Conservation (phyloP, 768 basidiomycete genomes). For the Russula earlei region DNA sequence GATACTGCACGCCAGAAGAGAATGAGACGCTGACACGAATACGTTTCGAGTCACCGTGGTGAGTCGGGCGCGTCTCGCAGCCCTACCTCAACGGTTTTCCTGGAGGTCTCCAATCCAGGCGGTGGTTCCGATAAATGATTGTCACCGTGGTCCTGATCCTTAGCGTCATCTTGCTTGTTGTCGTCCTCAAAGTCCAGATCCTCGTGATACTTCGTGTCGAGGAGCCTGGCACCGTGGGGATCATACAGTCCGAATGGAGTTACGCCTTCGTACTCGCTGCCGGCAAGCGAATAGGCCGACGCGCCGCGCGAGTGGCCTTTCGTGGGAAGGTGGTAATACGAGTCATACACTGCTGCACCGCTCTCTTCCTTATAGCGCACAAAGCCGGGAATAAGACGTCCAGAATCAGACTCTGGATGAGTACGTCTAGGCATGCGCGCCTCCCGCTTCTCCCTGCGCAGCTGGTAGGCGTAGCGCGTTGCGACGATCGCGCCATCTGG, state of each 20-base stretch:
- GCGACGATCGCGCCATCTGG: constrained; percentile 20
- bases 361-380: constrained; percentile 11
- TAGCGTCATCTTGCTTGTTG: not conserved
- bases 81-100: not conserved
- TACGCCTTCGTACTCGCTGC: not conserved
- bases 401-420: not conserved
- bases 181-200: not conserved
- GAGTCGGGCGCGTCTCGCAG: not conserved
- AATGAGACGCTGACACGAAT: not conserved
- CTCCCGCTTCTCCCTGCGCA: constrained; percentile 17
- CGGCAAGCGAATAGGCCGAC: not conserved
- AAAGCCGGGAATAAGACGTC: constrained; percentile 9
- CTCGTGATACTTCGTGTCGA: not conserved
- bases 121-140: not conserved
- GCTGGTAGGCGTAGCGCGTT: constrained; percentile 20
- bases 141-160: not conserved
- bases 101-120: not conserved
- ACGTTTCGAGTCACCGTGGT: not conserved
- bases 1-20: not conserved
- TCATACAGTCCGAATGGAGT: not conserved
- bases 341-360: constrained; percentile 13
- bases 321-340: not conserved
- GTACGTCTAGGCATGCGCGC: constrained; percentile 9
- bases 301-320: not conserved
- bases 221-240: not conserved